Conservation (phyloP, 805 yeast genomes). For the Wickerhamomyces chambardii region DNA sequence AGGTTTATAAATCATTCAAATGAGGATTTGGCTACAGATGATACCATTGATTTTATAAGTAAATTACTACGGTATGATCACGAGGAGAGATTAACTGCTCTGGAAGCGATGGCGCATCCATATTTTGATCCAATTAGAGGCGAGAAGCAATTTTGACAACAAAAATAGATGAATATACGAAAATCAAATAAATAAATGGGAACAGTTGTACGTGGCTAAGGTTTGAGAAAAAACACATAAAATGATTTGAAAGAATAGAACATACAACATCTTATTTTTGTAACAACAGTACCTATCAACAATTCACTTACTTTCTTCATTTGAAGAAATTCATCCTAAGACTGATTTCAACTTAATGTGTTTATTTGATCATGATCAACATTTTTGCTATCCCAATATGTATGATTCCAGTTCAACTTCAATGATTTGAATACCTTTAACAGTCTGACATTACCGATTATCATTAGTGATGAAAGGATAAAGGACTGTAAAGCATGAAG, state of each 20-base stretch:
- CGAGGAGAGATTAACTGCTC: conserved; percentile 79
- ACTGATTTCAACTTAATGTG: no score
- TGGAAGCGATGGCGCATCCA: conserved; percentile 76
- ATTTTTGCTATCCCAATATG: no score
- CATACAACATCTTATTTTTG: no score
- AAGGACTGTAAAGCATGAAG: background rate
- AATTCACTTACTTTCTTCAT: no score
- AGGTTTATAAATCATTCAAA: conserved; percentile 49
- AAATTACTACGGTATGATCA: conserved; percentile 75
- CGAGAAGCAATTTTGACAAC: conserved; percentile 3
- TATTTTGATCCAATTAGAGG: conserved; percentile 37
- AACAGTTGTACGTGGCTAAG: no score
- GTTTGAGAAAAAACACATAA: background rate
- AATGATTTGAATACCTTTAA: background rate
- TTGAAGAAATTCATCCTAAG: no score
- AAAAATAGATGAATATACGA: background rate
- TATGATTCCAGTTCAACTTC: background rate
- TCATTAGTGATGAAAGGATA: background rate
- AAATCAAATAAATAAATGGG: no score
- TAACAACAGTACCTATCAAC: no score
- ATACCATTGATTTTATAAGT: conserved; percentile 63
- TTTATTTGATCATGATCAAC: no score
- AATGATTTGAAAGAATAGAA: no score
- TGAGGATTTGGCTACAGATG: conserved; percentile 39
- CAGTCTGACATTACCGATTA: background rate